These are phyloP conservation scores for Dactylellina drechsleri DNA, from an alignment of 2,329 filamentous ascomycete genomes.

Conservation along the genomic window DNA sequence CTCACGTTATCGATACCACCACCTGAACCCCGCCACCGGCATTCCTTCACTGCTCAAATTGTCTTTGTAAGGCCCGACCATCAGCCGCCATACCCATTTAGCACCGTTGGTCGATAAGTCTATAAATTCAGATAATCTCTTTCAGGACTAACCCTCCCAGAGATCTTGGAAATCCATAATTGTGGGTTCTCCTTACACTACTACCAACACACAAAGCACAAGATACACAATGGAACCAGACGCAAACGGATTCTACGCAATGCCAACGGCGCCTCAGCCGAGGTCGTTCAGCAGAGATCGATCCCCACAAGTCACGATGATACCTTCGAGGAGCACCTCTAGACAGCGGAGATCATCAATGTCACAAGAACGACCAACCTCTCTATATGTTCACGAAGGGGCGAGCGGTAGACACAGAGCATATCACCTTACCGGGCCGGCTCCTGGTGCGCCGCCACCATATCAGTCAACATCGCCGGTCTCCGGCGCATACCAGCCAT, in stretches of 20 bases:
- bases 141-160: conserved; percentile 16
- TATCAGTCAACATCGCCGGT: conserved; percentile 25
- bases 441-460: conserved; percentile 34
- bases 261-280: conserved; percentile 42
- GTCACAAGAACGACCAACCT: conserved; percentile 51
- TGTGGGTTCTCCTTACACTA: conserved; percentile 13
- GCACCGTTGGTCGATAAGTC: conserved; percentile 13
- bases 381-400: conserved; percentile 51
- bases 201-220: conserved; percentile 18
- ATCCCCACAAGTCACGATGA: conserved; percentile 50
- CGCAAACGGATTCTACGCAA: conserved; percentile 53
- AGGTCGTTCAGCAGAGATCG: conserved; percentile 49
- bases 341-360: conserved; percentile 41
- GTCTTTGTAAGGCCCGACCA: conserved; percentile 7
- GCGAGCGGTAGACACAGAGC: conserved; percentile 41
- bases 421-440: conserved; percentile 51
- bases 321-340: conserved; percentile 43
- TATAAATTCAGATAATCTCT: conserved; percentile 21
- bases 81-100: conserved; percentile 10
- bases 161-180: conserved; percentile 8
- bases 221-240: conserved; percentile 43
- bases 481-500: conserved; percentile 33
- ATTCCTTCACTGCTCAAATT: conserved; percentile 47
- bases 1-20: conserved; percentile 54
- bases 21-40: conserved; percentile 43